Percentiles rank a stretch among this genome's conserved stretches.
Evolutionary conservation across 352 stramenopile species (phyloP).

Genomic region (Pythium monospermum): DNA sequence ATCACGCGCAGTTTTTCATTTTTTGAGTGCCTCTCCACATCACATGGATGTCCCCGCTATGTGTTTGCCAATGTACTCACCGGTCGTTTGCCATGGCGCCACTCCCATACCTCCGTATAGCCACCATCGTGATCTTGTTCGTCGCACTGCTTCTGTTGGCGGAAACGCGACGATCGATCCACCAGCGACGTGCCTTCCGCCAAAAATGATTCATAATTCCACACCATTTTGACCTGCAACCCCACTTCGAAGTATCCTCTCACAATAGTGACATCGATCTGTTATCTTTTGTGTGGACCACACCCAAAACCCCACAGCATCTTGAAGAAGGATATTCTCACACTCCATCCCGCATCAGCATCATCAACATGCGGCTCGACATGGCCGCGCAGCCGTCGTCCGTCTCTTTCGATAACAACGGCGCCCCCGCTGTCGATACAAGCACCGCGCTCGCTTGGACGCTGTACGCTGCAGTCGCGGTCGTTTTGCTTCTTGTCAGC

Average conservation of each 20-base stretch:
- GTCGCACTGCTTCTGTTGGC: constrained; percentile 1
- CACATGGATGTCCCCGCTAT: too few relatives aligned
- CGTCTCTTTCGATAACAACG: too few relatives aligned
- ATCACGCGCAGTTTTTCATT: neutral
- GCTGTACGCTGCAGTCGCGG: constrained; percentile 55
- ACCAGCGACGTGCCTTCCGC: constrained; percentile 40
- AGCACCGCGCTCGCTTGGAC: constrained; percentile 46
- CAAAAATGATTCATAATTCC: constrained; percentile 53
- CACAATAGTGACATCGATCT: neutral
- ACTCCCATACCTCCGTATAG: constrained; percentile 42
- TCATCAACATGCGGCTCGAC: constrained; percentile 5
- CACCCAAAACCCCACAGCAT: neutral
- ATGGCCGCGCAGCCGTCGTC: neutral
- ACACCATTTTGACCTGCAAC: constrained; percentile 16
- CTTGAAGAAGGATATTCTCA: constrained; percentile 15
- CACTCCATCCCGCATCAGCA: neutral
- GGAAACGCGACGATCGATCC: constrained; percentile 29
- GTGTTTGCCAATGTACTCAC: constrained; percentile 30
- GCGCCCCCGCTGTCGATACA: constrained; percentile 16
- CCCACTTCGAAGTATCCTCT: constrained; percentile 2
- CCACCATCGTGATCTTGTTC: neutral
- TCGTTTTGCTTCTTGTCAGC: constrained; percentile 54
- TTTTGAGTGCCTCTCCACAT: neutral
- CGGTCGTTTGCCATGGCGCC: constrained; percentile 41
- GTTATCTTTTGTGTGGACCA: constrained; percentile 9